A percentile compares a stretch with the other conserved stretches of the same genome.
These are phyloP conservation scores for Malassezia yamatoensis DNA, from an alignment of 1,284 basidiomycete species.

Conservation along the genomic window DNA sequence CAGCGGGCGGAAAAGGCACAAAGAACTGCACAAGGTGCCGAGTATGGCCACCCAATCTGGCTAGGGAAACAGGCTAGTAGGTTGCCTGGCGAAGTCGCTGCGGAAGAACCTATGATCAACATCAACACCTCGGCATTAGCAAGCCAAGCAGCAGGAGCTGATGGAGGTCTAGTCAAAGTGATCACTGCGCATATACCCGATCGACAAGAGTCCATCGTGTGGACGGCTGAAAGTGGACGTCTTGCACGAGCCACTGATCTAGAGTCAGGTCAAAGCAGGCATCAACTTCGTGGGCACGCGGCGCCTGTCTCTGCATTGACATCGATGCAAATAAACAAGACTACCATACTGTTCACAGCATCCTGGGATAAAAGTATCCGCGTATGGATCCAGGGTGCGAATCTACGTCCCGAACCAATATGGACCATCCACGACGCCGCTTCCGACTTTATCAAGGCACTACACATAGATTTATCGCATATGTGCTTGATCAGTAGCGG, in stretches of 20 bases:
- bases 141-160: constrained; percentile 12
- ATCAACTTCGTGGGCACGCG: constrained; percentile 12
- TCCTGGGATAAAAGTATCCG: constrained; percentile 19
- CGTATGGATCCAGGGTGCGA: constrained; percentile 6
- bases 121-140: constrained; percentile 7
- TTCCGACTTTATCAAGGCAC: constrained; percentile 23
- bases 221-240: constrained; percentile 18
- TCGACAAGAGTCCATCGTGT: not conserved
- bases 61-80: constrained; percentile 7
- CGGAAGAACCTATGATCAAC: not conserved
- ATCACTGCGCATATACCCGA: not conserved
- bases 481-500: constrained; percentile 17
- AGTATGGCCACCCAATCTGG: constrained; percentile 20
- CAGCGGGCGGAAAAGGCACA: constrained; percentile 17
- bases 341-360: constrained; percentile 11
- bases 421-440: constrained; percentile 9
- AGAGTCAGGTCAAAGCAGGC: constrained; percentile 11
- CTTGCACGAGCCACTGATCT: constrained; percentile 12
- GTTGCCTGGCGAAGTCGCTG: not conserved
- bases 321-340: not conserved
- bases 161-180: constrained; percentile 13
- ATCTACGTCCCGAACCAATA: not conserved
- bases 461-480: constrained; percentile 10
- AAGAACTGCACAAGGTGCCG: constrained; percentile 15
- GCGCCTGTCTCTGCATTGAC: constrained; percentile 19